Percentiles rank a stretch among this genome's conserved stretches.
Conservation (phyloP, 441 rosid genomes). For the Adansonia grandidieri region DNA sequence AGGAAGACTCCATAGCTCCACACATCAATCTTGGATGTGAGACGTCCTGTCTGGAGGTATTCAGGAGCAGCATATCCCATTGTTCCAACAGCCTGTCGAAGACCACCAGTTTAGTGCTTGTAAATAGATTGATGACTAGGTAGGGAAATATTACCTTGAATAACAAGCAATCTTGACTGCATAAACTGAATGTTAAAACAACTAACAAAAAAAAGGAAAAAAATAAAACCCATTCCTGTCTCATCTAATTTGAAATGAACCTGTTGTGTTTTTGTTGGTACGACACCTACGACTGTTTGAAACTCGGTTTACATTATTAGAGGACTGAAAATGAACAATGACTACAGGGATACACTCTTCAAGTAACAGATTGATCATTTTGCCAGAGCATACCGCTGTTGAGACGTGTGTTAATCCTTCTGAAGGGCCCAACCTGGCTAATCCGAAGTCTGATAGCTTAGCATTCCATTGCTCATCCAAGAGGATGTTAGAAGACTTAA, state of each 20-base stretch:
- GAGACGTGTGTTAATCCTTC: conserved; percentile 94
- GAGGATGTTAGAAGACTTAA: conserved; percentile 90
- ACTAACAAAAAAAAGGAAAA: not conserved
- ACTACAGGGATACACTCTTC: not conserved
- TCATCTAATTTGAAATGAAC: not conserved
- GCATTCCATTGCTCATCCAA: conserved; percentile 89
- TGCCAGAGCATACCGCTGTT: conserved; percentile 62
- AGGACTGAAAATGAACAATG: not conserved
- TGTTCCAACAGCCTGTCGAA: conserved; percentile 83
- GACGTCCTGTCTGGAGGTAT: conserved; percentile 82
- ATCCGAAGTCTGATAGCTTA: conserved; percentile 90
- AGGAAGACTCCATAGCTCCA: conserved; percentile 97
- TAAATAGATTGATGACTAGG: not conserved
- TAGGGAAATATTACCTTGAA: not conserved
- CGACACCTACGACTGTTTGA: not conserved
- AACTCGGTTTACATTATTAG: not conserved
- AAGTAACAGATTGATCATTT: not conserved
- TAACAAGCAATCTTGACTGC: not conserved
- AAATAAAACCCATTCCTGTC: not conserved
- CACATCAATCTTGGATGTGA: conserved; percentile 83
- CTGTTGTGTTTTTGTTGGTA: not conserved
- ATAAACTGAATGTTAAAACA: not conserved
- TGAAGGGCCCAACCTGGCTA: conserved; percentile 88
- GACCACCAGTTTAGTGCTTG: conserved; percentile 6
- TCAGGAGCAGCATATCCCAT: conserved; percentile 96